Evolutionary conservation across 345 rosid species (phyloP).

Genomic region (Bruguiera gymnorhiza): DNA sequence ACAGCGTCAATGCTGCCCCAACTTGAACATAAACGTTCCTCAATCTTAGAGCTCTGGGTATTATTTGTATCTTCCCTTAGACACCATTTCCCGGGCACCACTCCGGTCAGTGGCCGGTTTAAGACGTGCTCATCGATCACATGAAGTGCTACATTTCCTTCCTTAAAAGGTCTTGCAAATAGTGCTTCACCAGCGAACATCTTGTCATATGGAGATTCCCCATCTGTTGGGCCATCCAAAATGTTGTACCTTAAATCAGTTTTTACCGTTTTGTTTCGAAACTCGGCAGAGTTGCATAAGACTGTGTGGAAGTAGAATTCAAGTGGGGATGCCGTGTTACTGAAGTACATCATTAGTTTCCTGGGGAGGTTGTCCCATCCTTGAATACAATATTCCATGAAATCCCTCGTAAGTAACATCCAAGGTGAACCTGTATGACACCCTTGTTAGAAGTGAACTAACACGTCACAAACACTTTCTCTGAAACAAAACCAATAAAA

Average conservation of each 20-base stretch:
- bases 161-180: conserved; percentile 30
- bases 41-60: neutral
- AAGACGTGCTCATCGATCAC: conserved; percentile 22
- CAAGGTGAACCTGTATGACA: conserved; percentile 35
- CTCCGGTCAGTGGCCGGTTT: conserved; percentile 10
- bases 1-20: conserved; percentile 20
- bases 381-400: conserved; percentile 32
- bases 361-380: conserved; percentile 42
- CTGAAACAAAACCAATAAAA: too few relatives aligned
- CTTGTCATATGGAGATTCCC: conserved; percentile 7
- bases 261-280: conserved; percentile 27
- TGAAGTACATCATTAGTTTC: conserved; percentile 36
- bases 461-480: too few relatives aligned
- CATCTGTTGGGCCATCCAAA: neutral
- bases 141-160: conserved; percentile 13
- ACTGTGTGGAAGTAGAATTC: conserved; percentile 39
- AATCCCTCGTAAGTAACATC: conserved; percentile 31
- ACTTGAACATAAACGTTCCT: conserved; percentile 18
- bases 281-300: conserved; percentile 39
- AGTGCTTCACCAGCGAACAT: conserved; percentile 23
- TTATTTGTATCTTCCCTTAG: neutral
- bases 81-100: conserved; percentile 35
- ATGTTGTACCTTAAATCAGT: conserved; percentile 21
- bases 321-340: conserved; percentile 27
- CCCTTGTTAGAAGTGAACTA: neutral